Conservation (phyloP, 768 basidiomycete species). For the Gymnopilus dilepis region DNA sequence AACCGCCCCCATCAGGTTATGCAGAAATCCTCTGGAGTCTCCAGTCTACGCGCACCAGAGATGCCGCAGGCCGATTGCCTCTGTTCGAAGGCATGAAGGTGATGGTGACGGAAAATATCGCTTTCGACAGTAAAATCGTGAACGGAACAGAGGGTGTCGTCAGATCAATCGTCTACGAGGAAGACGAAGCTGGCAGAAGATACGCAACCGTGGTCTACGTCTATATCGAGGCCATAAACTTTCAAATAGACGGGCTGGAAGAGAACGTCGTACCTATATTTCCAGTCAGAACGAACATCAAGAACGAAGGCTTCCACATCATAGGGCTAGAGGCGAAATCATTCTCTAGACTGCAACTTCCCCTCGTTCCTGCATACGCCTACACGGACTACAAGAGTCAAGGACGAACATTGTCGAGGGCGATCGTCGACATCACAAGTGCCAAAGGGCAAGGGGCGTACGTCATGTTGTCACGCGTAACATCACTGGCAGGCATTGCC, state of each 20-base stretch:
- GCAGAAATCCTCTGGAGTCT: neutral
- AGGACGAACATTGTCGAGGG: neutral
- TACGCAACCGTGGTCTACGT: neutral
- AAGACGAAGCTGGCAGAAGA: neutral
- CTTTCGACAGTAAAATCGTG: neutral
- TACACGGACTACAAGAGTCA: neutral
- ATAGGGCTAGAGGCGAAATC: neutral
- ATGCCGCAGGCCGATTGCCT: neutral
- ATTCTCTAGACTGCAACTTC: neutral
- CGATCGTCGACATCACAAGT: neutral
- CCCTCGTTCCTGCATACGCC: neutral
- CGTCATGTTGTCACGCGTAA: neutral
- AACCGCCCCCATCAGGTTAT: no score
- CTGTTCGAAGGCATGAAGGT: neutral
- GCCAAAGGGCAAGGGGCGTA: neutral
- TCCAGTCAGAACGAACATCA: neutral
- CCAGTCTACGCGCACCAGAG: neutral
- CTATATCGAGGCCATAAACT: neutral
- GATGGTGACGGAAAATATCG: neutral
- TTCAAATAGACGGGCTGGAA: neutral
- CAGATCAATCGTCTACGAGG: neutral
- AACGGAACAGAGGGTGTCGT: no score
- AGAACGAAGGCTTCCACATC: neutral
- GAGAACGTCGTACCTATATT: neutral
- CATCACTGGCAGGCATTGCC: neutral